Evolutionary conservation across 805 yeast species (phyloP).

Genomic region (Schizosaccharomyces osmophilus): DNA sequence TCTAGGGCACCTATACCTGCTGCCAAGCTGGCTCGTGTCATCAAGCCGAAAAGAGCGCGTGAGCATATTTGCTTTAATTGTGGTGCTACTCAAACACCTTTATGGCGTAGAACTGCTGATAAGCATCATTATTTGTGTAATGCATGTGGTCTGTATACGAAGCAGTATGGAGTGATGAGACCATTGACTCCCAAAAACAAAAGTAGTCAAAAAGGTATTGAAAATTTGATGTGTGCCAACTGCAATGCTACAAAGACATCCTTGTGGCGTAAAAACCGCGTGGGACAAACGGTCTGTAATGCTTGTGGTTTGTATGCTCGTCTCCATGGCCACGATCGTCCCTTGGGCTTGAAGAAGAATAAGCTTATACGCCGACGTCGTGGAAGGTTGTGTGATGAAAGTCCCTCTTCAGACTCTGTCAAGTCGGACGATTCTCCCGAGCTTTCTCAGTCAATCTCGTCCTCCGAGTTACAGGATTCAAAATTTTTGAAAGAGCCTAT

Average conservation of each 20-base stretch:
- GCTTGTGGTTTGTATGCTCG: slow-evolving; percentile 62
- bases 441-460: too few species aligned
- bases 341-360: slow-evolving; percentile 44
- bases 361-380: slow-evolving; percentile 40
- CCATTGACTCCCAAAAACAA: slow-evolving; percentile 24
- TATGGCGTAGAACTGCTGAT: slow-evolving; percentile 87
- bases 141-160: slow-evolving; percentile 72
- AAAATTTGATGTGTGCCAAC: slow-evolving; percentile 36
- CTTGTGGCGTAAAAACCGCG: slow-evolving; percentile 64
- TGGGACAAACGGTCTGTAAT: slow-evolving; percentile 64
- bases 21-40: not conserved
- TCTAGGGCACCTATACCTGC: not conserved
- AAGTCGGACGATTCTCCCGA: too few species aligned
- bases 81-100: slow-evolving; percentile 73
- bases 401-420: too few species aligned
- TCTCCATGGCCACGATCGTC: slow-evolving; percentile 54
- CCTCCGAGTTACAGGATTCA: too few species aligned
- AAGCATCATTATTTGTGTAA: slow-evolving; percentile 82
- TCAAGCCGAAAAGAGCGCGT: not conserved
- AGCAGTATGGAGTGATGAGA: slow-evolving; percentile 33
- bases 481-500: too few species aligned
- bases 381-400: not conserved
- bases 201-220: slow-evolving; percentile 17
- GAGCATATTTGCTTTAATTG: slow-evolving; percentile 27
- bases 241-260: slow-evolving; percentile 74